These are phyloP conservation scores for Pyricularia pennisetigena DNA, from an alignment of 2,329 filamentous ascomycete genomes.

Conservation along the genomic window DNA sequence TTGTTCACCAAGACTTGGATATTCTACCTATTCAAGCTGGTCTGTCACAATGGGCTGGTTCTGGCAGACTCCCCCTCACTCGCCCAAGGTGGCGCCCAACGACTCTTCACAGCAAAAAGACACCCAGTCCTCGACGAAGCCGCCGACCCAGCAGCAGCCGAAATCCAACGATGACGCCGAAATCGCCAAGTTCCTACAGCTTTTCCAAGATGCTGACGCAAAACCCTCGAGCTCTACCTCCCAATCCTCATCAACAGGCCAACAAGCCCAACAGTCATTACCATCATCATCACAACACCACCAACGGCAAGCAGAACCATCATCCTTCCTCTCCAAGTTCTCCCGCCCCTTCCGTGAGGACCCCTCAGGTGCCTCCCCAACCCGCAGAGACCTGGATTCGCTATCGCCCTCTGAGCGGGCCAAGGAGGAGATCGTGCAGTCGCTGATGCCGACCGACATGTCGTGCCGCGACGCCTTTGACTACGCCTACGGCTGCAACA, in stretches of 20 bases:
- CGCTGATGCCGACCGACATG: constrained; percentile 71
- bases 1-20: neutral
- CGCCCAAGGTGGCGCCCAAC: constrained; percentile 11
- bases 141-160: constrained; percentile 4
- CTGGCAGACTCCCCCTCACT: constrained; percentile 35
- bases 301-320: constrained; percentile 9
- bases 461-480: constrained; percentile 89
- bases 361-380: constrained; percentile 14
- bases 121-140: neutral
- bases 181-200: constrained; percentile 42
- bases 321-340: constrained; percentile 15
- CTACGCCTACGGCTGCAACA: constrained; percentile 87
- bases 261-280: constrained; percentile 14
- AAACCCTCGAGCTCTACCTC: constrained; percentile 15
- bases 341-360: constrained; percentile 12
- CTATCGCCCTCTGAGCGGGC: neutral
- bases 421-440: constrained; percentile 47
- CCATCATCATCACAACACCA: constrained; percentile 10
- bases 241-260: neutral
- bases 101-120: constrained; percentile 1
- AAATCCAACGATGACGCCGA: constrained; percentile 32
- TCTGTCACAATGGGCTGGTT: constrained; percentile 48
- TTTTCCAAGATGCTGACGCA: constrained; percentile 22
- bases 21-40: neutral
- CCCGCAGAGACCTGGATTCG: neutral